Evolutionary conservation across 768 basidiomycete genomes (phyloP), one percentile per base, ranked within the genome.

Genomic region (Leccinum truebloodii): DNA sequence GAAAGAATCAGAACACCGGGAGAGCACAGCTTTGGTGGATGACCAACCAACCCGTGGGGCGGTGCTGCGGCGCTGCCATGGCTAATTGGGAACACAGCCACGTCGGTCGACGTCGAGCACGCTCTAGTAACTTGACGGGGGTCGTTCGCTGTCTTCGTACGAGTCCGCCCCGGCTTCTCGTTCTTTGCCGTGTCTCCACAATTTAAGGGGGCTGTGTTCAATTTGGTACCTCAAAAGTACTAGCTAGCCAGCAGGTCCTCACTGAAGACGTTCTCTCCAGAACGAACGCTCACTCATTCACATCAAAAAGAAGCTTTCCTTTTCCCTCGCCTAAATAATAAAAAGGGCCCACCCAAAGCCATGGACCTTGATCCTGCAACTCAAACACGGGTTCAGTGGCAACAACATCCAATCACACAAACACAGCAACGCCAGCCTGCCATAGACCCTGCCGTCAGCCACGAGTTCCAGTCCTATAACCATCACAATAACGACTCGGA

Each of bases 271-370:
- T 73, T 74, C 73, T 73, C 55, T 61, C 0, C 48, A 74, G 71
- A 72, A 72, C 67, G 59, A 28, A 28, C 28, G 28, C 28, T 28
- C 28, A 28, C 65, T 63, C 63, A 61, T 64, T 71, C 73, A 73
- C 68, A 73, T 73, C 72, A 72, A 69, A 72, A 72, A 67, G 68
- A 75, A 73, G 65, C 62, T 66, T 56, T 65, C 59, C 60, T 56
- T 69, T 72, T 74, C 73, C 72, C 72, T 73, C 72, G 72, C 72
- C 63, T 73, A 74, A 75, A 69, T 63, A 73, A 75, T 74, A 74
- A 71, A 73, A 72, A 70, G 66, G 65, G 64, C 71, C 63, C 61
- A 65, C 68, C 57, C 63, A 60, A 55, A 64, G 65, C 64, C 73
- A 72, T 78, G 75, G 70, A 71, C 65, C 62, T 71, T 65, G 73